Percentiles rank a stretch among this genome's conserved stretches.
Conservation (phyloP, 169 alveolate genomes). For the Plasmodium inui region DNA sequence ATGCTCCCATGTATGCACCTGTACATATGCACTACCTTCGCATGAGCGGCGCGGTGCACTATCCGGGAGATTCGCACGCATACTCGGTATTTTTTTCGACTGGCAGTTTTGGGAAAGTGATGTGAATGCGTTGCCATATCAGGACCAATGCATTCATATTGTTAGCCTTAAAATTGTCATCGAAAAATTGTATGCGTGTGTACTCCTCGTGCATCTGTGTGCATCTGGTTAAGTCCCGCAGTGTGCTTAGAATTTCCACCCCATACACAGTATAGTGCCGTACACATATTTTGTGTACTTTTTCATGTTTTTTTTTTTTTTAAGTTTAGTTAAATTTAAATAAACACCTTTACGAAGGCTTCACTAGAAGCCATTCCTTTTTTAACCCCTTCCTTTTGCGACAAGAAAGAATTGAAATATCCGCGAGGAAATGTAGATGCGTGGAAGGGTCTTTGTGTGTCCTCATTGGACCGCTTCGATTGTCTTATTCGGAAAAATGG, state of each 20-base stretch:
- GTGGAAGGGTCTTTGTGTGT: not conserved
- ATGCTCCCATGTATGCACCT: not conserved
- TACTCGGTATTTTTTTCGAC: not conserved
- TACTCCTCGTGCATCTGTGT: not conserved
- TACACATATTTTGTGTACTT: not conserved
- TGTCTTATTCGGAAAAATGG: not conserved
- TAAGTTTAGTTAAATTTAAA: constrained; percentile 8
- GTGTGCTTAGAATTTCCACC: not conserved
- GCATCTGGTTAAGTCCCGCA: not conserved
- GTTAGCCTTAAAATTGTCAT: not conserved
- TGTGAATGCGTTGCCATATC: not conserved
- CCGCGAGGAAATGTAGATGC: not conserved
- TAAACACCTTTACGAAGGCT: constrained; percentile 43
- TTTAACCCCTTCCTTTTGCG: not conserved
- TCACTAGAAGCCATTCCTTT: constrained; percentile 73
- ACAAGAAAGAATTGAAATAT: not conserved
- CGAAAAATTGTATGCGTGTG: not conserved
- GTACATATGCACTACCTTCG: not conserved
- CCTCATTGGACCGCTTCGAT: not conserved
- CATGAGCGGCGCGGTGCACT: not conserved
- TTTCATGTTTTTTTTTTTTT: not conserved
- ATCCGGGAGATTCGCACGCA: not conserved
- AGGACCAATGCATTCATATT: not conserved
- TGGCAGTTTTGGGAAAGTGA: not conserved
- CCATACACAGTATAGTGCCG: not conserved